Evolutionary conservation across 176 grass and related monocot genomes (phyloP), one percentile per base, ranked within the genome.

Genomic region (Cenchrus americanus): DNA sequence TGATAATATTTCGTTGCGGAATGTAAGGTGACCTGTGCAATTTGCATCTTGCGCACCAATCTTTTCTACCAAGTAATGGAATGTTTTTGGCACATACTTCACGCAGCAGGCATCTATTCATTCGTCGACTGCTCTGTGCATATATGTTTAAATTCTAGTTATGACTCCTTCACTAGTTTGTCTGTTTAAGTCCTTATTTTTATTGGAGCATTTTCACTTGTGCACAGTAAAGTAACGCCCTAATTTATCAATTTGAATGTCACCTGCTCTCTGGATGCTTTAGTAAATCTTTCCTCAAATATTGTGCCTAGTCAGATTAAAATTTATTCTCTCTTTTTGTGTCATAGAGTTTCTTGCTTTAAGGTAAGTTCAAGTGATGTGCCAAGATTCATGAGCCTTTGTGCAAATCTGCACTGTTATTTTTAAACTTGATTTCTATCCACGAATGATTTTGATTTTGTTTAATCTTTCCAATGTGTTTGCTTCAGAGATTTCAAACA

Each of bases 401-500:
- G 27, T 66, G 32, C 66, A 48, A 86, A 75, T 30, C 21, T 88
- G 51, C 64, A 69, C 40, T 10, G 22, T 21, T 43, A 76, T 72
- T 41, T 73, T 50, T 63, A 46, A 73, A 48, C 61, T 47, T 21
- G 13, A 67, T 76, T 41, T 60, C 46, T 47, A 24, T 61, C 43
- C 43, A 59, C 68, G 14, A 7, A 13, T n/a, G 15, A 76, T 59
- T 70, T 67, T 23, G 14, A 57, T 13, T 37, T 61, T 42, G n/a
- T 44, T 60, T 50, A 37, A 37, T 83, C 19, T 65, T 62, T 75
- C 22, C 8, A 46, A 52, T 62, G 57, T n/a, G 74, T 49, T 79
- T 82, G 15, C 60, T 85, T 30, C 78, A 90, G 87, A 49, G 59
- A 82, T 64, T 66, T 80, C 69, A 49, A 74, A 54, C 81, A 82